A percentile compares a stretch with the other conserved stretches of the same genome.
Conservation (phyloP, 2,329 filamentous ascomycete species). For the Pyricularia pennisetigena region DNA sequence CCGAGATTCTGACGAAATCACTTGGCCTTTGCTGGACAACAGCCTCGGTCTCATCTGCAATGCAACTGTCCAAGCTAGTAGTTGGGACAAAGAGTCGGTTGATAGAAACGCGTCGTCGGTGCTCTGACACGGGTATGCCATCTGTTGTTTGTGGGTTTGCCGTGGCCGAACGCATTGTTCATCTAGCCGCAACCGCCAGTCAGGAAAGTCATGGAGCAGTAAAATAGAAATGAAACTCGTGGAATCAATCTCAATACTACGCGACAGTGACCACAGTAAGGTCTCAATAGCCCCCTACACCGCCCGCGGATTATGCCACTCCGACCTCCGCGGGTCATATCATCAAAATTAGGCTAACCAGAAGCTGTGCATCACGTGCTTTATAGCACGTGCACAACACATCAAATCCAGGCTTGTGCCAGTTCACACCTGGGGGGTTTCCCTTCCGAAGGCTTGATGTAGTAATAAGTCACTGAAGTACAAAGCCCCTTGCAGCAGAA, state of each 20-base stretch:
- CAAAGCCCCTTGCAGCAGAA: background rate
- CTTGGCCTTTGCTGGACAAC: too few species aligned
- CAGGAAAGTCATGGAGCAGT: background rate
- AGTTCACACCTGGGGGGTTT: background rate
- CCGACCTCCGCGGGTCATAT: background rate
- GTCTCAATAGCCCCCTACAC: background rate
- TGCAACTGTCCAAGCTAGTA: background rate
- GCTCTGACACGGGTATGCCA: background rate
- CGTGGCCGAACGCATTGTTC: background rate
- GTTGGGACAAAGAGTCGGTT: background rate
- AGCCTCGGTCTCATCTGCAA: too few species aligned
- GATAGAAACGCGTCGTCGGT: background rate
- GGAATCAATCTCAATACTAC: background rate
- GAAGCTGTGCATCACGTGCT: background rate
- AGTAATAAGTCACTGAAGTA: background rate
- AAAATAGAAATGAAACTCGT: background rate
- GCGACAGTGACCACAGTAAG: background rate
- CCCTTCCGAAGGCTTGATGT: background rate
- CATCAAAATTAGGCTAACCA: background rate
- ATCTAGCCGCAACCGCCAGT: background rate
- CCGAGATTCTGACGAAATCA: too few species aligned
- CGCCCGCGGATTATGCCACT: background rate
- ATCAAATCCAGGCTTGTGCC: background rate
- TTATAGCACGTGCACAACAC: background rate
- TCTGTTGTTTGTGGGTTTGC: background rate